Conservation (phyloP, 345 rosid species). For the Bruguiera parviflora region DNA sequence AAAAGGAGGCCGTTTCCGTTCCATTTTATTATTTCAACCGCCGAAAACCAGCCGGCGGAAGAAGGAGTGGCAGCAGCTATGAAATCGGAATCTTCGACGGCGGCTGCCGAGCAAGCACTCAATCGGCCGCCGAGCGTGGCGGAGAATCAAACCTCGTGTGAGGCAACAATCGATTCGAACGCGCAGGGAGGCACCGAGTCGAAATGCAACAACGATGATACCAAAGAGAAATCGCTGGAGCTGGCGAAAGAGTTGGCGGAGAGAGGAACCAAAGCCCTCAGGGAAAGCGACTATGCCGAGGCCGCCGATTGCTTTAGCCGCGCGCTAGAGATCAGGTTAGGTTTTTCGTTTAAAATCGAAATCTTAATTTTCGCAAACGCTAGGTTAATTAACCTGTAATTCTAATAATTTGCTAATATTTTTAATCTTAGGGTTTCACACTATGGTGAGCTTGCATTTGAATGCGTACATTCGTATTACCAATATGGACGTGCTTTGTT, state of each 20-base stretch:
- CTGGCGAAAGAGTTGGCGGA: slow-evolving; percentile 57
- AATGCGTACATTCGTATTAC: slow-evolving; percentile 65
- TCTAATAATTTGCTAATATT: too few relatives aligned
- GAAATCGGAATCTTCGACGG: slow-evolving; percentile 17
- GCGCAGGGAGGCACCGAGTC: slow-evolving; percentile 51
- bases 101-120: slow-evolving; percentile 6
- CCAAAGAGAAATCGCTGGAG: slow-evolving; percentile 52
- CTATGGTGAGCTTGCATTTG: slow-evolving; percentile 69
- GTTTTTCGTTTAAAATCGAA: background rate
- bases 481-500: slow-evolving; percentile 74
- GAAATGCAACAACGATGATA: slow-evolving; percentile 40
- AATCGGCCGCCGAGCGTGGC: background rate
- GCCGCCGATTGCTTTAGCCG: slow-evolving; percentile 95
- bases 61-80: slow-evolving; percentile 4
- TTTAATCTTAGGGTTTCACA: slow-evolving; percentile 50
- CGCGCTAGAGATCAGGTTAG: slow-evolving; percentile 82
- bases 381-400: too few relatives aligned
- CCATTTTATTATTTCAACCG: background rate
- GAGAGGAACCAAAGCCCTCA: slow-evolving; percentile 54
- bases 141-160: slow-evolving; percentile 16
- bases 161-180: slow-evolving; percentile 20
- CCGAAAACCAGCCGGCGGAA: background rate
- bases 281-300: slow-evolving; percentile 55
- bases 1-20: background rate
- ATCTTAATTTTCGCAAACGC: background rate